Conservation (phyloP, 2,329 filamentous ascomycete genomes). For the Claviceps pazoutovae region DNA sequence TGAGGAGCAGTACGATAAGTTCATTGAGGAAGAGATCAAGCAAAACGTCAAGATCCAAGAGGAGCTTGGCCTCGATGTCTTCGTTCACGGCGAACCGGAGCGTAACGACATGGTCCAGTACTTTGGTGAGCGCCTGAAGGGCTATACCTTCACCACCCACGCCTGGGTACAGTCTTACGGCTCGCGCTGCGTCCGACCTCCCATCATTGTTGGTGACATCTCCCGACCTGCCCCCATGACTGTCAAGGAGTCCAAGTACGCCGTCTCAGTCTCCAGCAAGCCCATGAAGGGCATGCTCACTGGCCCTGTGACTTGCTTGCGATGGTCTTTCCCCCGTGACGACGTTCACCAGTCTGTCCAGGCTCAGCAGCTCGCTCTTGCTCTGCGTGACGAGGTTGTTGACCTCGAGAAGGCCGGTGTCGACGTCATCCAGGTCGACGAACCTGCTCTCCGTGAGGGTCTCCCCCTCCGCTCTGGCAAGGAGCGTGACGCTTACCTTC, state of each 20-base stretch:
- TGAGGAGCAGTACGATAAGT: constrained; percentile 84
- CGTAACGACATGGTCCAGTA: constrained; percentile 99
- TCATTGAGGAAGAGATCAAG: constrained; percentile 98
- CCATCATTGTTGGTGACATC: constrained; percentile 97
- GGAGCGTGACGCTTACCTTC: constrained; percentile 92
- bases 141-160: constrained; percentile 97
- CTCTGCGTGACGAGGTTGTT: constrained; percentile 94
- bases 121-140: constrained; percentile 93
- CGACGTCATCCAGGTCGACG: constrained; percentile 97
- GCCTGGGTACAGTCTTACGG: constrained; percentile 98
- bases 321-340: constrained; percentile 99
- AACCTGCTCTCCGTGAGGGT: constrained; percentile 98
- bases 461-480: constrained; percentile 86
- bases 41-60: constrained; percentile 94
- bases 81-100: constrained; percentile 97
- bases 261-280: constrained; percentile 89
- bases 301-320: constrained; percentile 93
- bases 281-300: constrained; percentile 99
- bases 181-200: constrained; percentile 93
- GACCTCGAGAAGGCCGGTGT: constrained; percentile 96
- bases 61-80: constrained; percentile 92
- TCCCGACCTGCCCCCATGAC: constrained; percentile 96
- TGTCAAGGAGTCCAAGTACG: constrained; percentile 99
- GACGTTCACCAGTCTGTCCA: constrained; percentile 98
- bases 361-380: constrained; percentile 95